Conservation (phyloP, 2,329 filamentous ascomycete species). For the Fusarium coffeatum region DNA sequence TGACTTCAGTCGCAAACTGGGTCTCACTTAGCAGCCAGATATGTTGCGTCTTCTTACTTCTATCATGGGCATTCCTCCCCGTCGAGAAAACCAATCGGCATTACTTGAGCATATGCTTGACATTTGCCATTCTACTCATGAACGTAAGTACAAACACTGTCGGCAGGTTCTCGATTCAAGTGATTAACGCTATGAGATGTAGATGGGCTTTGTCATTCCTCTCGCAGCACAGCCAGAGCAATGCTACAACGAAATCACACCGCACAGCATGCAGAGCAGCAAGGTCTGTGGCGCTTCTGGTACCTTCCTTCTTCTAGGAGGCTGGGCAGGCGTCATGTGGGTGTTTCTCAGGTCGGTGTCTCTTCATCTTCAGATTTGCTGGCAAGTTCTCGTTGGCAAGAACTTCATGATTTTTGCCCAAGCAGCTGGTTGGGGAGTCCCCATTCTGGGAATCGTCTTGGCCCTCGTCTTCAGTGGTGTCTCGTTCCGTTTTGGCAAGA, state of each 20-base stretch:
- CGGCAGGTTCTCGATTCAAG: background rate
- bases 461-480: slow-evolving; percentile 89
- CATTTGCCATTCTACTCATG: slow-evolving; percentile 80
- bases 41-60: slow-evolving; percentile 78
- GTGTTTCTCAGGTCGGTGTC: slow-evolving; percentile 89
- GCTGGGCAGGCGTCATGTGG: slow-evolving; percentile 88
- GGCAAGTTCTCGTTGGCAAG: slow-evolving; percentile 89
- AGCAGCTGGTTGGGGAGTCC: slow-evolving; percentile 84
- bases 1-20: slow-evolving; percentile 80
- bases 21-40: slow-evolving; percentile 80
- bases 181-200: slow-evolving; percentile 37
- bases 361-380: slow-evolving; percentile 97
- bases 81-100: slow-evolving; percentile 91
- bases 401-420: slow-evolving; percentile 91
- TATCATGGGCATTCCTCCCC: slow-evolving; percentile 84
- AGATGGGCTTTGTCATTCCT: slow-evolving; percentile 93
- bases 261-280: slow-evolving; percentile 88
- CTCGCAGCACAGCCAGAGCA: slow-evolving; percentile 81
- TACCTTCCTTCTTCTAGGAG: slow-evolving; percentile 85
- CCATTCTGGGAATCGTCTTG: slow-evolving; percentile 77
- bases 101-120: slow-evolving; percentile 90
- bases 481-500: slow-evolving; percentile 90
- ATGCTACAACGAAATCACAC: slow-evolving; percentile 91
- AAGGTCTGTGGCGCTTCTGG: slow-evolving; percentile 89
- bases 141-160: slow-evolving; percentile 69